Evolutionary conservation across 1,139 yeast species (phyloP).

Genomic region (Saccharomycopsis hybrid): DNA sequence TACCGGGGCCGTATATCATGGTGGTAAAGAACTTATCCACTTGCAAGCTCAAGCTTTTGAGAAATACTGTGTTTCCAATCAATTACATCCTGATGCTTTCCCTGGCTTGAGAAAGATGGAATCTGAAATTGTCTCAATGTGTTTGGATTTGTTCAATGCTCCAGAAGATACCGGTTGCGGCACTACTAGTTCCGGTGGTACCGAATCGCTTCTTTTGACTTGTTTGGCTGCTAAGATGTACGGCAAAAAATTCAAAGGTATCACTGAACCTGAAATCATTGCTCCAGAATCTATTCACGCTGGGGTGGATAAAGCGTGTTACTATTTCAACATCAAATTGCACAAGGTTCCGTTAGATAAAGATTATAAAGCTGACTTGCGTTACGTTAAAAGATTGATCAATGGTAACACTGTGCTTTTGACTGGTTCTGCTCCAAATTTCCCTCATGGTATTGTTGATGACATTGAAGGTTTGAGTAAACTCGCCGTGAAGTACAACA

Average conservation of each 20-base stretch:
- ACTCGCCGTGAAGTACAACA: slow-evolving; percentile 53
- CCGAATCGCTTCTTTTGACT: slow-evolving; percentile 81
- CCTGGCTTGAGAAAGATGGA: slow-evolving; percentile 98
- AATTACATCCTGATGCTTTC: slow-evolving; percentile 92
- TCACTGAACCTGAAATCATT: slow-evolving; percentile 74
- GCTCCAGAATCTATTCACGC: slow-evolving; percentile 93
- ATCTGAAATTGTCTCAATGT: slow-evolving; percentile 91
- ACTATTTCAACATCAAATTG: slow-evolving; percentile 80
- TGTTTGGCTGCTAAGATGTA: slow-evolving; percentile 74
- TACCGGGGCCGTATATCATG: slow-evolving; percentile 96
- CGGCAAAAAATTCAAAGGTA: slow-evolving; percentile 49
- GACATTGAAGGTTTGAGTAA: slow-evolving; percentile 69
- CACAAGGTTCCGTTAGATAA: slow-evolving; percentile 78
- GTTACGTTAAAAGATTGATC: slow-evolving; percentile 56
- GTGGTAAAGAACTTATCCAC: slow-evolving; percentile 67
- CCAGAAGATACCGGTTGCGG: slow-evolving; percentile 68
- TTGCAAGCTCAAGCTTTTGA: slow-evolving; percentile 75
- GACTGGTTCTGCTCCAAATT: slow-evolving; percentile 94
- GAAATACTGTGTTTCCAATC: slow-evolving; percentile 81
- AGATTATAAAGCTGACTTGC: slow-evolving; percentile 62
- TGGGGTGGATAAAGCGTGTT: slow-evolving; percentile 90
- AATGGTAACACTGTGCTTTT: slow-evolving; percentile 74
- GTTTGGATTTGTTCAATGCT: slow-evolving; percentile 69
- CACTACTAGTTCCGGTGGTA: slow-evolving; percentile 94
- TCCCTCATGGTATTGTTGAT: slow-evolving; percentile 93